Conservation (phyloP, 257 asterid genomes). For the Nicotiana noctiflora region DNA sequence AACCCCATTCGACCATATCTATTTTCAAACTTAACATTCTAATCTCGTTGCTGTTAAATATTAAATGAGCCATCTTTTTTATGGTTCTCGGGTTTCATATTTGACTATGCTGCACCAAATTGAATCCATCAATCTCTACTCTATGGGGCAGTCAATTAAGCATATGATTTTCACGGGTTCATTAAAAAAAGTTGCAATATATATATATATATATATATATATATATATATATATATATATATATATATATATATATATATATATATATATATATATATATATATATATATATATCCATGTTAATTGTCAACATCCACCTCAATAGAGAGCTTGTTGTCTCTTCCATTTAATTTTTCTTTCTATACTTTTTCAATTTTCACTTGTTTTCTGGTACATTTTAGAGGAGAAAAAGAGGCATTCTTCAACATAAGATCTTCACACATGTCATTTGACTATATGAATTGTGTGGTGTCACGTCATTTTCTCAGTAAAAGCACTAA, state of each 20-base stretch:
- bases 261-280: not conserved
- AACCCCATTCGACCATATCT: not conserved
- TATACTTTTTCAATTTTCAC: not conserved
- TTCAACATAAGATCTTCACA: not conserved
- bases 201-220: too few species aligned
- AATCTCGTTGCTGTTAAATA: not conserved
- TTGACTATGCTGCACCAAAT: not conserved
- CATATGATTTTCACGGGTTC: not conserved
- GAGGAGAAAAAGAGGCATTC: not conserved
- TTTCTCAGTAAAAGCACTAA: too few species aligned
- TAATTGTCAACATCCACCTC: not conserved
- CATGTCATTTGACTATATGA: not conserved
- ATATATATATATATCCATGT: not conserved
- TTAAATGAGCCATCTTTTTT: not conserved
- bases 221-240: too few species aligned
- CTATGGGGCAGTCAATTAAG: not conserved
- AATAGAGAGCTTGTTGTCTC: not conserved
- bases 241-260: not conserved
- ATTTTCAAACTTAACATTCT: not conserved
- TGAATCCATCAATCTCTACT: not conserved
- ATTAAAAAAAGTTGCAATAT: not conserved
- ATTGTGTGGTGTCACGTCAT: too few species aligned
- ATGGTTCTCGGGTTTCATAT: not conserved
- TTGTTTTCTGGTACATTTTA: not conserved
- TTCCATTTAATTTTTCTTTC: not conserved